Evolutionary conservation across 805 yeast species (phyloP).

Genomic region (Wickerhamiella musiphila): DNA sequence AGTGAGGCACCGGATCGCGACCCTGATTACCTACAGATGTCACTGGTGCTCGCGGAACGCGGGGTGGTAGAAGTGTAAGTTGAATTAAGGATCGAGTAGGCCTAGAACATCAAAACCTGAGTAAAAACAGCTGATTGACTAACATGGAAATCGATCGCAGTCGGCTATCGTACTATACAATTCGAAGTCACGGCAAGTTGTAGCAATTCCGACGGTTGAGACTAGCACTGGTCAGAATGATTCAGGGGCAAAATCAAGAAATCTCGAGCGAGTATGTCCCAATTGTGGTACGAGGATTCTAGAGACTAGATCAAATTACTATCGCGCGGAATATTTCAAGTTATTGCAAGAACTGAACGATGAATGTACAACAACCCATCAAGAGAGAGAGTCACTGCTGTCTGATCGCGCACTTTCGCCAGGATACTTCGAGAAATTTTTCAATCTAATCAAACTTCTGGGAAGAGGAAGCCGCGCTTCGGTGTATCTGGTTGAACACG

Average conservation of each 20-base stretch:
- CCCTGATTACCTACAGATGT: too few relatives aligned
- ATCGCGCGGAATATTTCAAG: conserved; percentile 3
- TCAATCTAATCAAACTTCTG: conserved; percentile 37
- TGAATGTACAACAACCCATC: background rate
- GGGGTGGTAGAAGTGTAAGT: conserved; percentile 5
- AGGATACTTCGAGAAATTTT: conserved; percentile 58
- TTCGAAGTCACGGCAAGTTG: too few relatives aligned
- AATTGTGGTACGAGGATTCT: conserved; percentile 3
- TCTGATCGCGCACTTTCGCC: conserved; percentile 29
- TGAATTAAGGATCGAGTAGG: too few relatives aligned
- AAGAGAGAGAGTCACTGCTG: background rate
- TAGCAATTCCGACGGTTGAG: too few relatives aligned
- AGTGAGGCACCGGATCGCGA: too few relatives aligned
- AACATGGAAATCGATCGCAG: too few relatives aligned
- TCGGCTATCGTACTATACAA: too few relatives aligned
- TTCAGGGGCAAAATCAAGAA: background rate
- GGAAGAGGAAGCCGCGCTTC: conserved; percentile 80
- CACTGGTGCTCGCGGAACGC: conserved; percentile 1
- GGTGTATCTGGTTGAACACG: conserved; percentile 70
- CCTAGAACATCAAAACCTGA: too few relatives aligned
- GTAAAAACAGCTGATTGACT: too few relatives aligned
- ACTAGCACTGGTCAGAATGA: too few relatives aligned
- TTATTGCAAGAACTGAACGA: conserved; percentile 2
- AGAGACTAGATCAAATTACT: background rate
- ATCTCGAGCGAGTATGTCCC: conserved; percentile 1